Evolutionary conservation across 2,329 filamentous ascomycete species (phyloP).

Genomic region (Xylaria digitata): DNA sequence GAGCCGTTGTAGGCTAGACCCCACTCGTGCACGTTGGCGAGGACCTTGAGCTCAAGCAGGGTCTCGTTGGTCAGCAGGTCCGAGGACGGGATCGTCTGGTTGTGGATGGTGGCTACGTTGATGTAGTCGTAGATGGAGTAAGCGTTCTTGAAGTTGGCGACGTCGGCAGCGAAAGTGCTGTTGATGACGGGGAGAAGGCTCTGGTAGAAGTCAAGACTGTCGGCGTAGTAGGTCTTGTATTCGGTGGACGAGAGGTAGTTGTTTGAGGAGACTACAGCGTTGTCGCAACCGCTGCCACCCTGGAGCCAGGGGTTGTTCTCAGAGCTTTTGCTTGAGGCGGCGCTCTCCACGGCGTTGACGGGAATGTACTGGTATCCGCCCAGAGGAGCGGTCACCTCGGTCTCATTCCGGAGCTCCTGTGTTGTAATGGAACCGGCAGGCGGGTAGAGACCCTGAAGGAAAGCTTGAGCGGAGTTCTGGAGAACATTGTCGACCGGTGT

Average conservation of each 20-base stretch:
- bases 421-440: conserved; percentile 69
- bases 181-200: conserved; percentile 66
- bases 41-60: conserved; percentile 72
- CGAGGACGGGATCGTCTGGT: conserved; percentile 66
- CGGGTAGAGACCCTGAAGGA: conserved; percentile 88
- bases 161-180: conserved; percentile 58
- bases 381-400: conserved; percentile 73
- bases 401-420: conserved; percentile 78
- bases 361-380: conserved; percentile 88
- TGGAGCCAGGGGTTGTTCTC: conserved; percentile 70
- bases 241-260: conserved; percentile 62
- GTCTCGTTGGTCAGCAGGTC: conserved; percentile 69
- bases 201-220: conserved; percentile 71
- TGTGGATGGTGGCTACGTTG: conserved; percentile 71
- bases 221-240: conserved; percentile 57
- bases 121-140: conserved; percentile 72
- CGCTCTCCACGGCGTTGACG: conserved; percentile 69
- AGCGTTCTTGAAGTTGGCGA: conserved; percentile 68
- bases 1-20: conserved; percentile 83
- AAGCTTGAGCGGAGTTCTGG: conserved; percentile 81
- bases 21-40: conserved; percentile 85
- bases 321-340: conserved; percentile 64
- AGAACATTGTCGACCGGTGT: conserved; percentile 82
- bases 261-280: conserved; percentile 65
- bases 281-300: conserved; percentile 67